Evolutionary conservation across 2,329 filamentous ascomycete species (phyloP).

Genomic region (Escovopsis sp.): DNA sequence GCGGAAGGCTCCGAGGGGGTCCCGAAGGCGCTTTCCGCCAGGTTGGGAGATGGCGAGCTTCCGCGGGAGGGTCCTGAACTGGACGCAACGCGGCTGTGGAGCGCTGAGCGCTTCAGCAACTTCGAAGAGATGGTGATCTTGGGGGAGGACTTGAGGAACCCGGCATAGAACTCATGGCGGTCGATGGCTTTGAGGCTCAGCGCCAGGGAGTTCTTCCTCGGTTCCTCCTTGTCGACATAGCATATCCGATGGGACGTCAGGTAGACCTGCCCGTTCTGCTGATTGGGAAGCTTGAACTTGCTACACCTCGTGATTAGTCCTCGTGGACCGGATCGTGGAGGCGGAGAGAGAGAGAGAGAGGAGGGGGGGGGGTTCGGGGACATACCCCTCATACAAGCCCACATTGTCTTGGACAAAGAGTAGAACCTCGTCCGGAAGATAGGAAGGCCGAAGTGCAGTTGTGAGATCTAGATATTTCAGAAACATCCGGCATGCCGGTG

Average conservation of each 20-base stretch:
- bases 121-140: slow-evolving; percentile 88
- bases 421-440: slow-evolving; percentile 84
- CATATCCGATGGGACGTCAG: slow-evolving; percentile 90
- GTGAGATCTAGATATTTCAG: slow-evolving; percentile 91
- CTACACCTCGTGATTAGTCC: slow-evolving; percentile 28
- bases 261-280: slow-evolving; percentile 93
- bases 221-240: slow-evolving; percentile 82
- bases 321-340: background rate
- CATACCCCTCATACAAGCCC: slow-evolving; percentile 89
- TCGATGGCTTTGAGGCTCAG: slow-evolving; percentile 87
- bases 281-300: slow-evolving; percentile 87
- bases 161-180: slow-evolving; percentile 77
- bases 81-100: slow-evolving; percentile 38
- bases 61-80: slow-evolving; percentile 30
- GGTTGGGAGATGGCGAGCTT: slow-evolving; percentile 30
- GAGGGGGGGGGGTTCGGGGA: too few species aligned
- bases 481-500: slow-evolving; percentile 69
- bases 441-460: slow-evolving; percentile 82
- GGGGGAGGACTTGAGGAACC: slow-evolving; percentile 86
- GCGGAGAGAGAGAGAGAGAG: background rate
- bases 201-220: slow-evolving; percentile 69
- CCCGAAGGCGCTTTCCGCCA: slow-evolving; percentile 28
- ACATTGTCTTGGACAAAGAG: slow-evolving; percentile 97
- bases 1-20: slow-evolving; percentile 25
- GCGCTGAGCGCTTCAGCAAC: slow-evolving; percentile 49